These are phyloP conservation scores for Hypholoma sublateritium DNA, from an alignment of 768 basidiomycete genomes.

Conservation along the genomic window DNA sequence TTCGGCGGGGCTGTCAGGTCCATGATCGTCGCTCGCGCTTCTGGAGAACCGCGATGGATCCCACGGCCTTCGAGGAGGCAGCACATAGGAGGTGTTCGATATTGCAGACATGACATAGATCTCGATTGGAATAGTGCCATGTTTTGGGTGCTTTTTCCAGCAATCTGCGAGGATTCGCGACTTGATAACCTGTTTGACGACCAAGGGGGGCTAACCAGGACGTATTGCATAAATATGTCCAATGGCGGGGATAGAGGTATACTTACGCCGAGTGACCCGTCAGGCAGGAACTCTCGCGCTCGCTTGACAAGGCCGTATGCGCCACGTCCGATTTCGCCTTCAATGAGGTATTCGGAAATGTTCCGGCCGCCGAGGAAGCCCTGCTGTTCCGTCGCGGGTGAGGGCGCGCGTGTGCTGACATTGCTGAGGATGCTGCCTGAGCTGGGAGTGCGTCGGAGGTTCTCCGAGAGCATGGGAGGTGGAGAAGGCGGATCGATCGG, in stretches of 20 bases:
- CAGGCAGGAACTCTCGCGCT: constrained; percentile 71
- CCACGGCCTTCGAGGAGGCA: constrained; percentile 83
- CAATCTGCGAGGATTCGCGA: constrained; percentile 98
- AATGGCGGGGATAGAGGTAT: constrained; percentile 10
- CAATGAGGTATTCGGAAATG: constrained; percentile 84
- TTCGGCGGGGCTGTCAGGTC: constrained; percentile 14
- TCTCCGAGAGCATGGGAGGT: constrained; percentile 57
- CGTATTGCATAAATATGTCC: constrained; percentile 18
- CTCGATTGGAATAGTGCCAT: constrained; percentile 98
- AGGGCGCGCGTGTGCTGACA: constrained; percentile 56
- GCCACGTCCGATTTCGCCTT: constrained; percentile 88
- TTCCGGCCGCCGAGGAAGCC: constrained; percentile 61
- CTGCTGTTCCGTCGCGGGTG: constrained; percentile 47
- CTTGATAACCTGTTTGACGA: constrained; percentile 99
- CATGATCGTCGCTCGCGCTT: constrained; percentile 8
- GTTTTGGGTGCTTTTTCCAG: constrained; percentile 95
- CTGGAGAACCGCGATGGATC: constrained; percentile 59
- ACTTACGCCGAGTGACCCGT: constrained; percentile 85
- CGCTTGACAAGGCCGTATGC: constrained; percentile 96
- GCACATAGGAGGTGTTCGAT: constrained; percentile 75
- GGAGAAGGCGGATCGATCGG: constrained; percentile 74
- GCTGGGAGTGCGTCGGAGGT: constrained; percentile 64
- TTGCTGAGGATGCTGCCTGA: constrained; percentile 59
- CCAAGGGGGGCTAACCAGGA: constrained; percentile 68
- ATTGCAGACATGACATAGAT: constrained; percentile 93